A percentile compares a stretch with the other conserved stretches of the same genome.
Evolutionary conservation across 441 rosid species (phyloP).

Genomic region (Erodium texanum): DNA sequence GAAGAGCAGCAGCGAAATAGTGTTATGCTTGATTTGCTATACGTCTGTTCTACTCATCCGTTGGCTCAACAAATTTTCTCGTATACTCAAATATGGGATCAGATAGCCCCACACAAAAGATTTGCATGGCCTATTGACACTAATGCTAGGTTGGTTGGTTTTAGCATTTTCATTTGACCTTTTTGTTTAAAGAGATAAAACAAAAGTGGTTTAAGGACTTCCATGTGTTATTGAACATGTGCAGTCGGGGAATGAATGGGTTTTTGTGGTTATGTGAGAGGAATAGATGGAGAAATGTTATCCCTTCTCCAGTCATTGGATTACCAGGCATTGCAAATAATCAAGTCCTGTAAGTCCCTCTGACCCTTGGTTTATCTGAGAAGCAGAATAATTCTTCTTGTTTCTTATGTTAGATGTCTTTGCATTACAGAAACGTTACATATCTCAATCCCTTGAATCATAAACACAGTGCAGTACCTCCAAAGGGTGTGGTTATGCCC

Average conservation of each 20-base stretch:
- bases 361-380: constrained; percentile 13
- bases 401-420: constrained; percentile 13
- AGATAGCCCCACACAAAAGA: constrained; percentile 36
- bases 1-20: constrained; percentile 77
- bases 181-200: not conserved
- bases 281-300: constrained; percentile 32
- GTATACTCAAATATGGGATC: constrained; percentile 29
- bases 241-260: constrained; percentile 91
- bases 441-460: constrained; percentile 47
- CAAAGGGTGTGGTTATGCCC: constrained; percentile 56
- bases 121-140: constrained; percentile 35
- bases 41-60: constrained; percentile 56
- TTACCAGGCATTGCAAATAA: constrained; percentile 52
- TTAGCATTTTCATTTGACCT: not conserved
- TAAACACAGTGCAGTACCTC: constrained; percentile 61
- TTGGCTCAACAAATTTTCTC: constrained; percentile 38
- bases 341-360: constrained; percentile 55
- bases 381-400: constrained; percentile 11
- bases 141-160: constrained; percentile 48
- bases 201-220: constrained; percentile 17
- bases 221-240: constrained; percentile 18
- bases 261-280: constrained; percentile 58
- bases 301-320: constrained; percentile 63
- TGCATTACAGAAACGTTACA: constrained; percentile 54
- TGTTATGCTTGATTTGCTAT: constrained; percentile 73